Evolutionary conservation across 306 rosid species (phyloP).

Genomic region (Adenanthera pavonina): DNA sequence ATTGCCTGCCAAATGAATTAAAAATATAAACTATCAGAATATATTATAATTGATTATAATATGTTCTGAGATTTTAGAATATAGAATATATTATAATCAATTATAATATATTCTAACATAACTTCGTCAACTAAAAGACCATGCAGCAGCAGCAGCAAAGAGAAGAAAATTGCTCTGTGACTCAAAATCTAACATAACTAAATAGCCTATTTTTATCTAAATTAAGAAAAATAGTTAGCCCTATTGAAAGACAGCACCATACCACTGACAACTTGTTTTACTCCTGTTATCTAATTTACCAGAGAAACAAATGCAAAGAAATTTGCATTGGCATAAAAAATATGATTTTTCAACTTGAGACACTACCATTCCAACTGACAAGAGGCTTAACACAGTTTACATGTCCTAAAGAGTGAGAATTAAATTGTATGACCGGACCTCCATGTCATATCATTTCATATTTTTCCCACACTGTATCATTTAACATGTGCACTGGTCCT

Average conservation of each 20-base stretch:
- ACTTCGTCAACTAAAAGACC: background rate
- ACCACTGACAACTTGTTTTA: background rate
- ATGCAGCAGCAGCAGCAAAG: background rate
- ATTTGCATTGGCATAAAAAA: background rate
- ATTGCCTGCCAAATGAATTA: background rate
- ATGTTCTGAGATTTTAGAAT: too few species aligned
- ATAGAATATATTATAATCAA: too few species aligned
- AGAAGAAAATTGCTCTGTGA: background rate
- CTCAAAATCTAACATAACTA: background rate
- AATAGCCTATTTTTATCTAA: background rate
- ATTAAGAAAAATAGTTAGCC: background rate
- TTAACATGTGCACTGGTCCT: background rate
- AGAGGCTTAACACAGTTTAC: slow-evolving; percentile 10
- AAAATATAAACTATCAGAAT: too few species aligned
- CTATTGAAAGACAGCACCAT: background rate
- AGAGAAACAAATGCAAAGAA: background rate
- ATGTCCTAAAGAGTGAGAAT: background rate
- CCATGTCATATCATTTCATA: background rate
- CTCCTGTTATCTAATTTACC: background rate
- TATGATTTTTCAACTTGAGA: background rate
- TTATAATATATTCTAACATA: too few species aligned
- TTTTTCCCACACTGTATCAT: background rate
- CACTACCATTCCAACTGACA: background rate
- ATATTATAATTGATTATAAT: too few species aligned
- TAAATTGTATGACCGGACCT: background rate